Base-by-base conservation (phyloP, 306 rosid species). In the Vachellia pachyceras region DNA sequence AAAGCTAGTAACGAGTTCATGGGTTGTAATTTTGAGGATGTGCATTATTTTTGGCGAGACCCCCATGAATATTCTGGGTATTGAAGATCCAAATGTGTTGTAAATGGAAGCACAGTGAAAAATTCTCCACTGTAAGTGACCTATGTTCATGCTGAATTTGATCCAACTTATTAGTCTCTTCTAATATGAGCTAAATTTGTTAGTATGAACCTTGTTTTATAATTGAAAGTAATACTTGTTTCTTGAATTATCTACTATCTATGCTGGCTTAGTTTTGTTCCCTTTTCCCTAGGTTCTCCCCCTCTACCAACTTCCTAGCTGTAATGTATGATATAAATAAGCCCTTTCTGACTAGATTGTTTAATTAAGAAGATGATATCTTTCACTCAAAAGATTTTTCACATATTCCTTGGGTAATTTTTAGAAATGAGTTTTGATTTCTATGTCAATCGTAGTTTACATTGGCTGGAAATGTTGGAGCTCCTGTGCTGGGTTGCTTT, bases 101-200 rank as follows among this genome's bases (percentile, higher is more conserved):
- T 63, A 84, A 82, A 74, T 87, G 60, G 55, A 50, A 69, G 72
- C 65, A 22, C 57, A 61, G 74, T 80, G 83, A 66, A 77, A 13
- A 29, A 71, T 65, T 80, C 29, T 42, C 73, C 49, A 58, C 75
- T 77, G 80, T 44, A 64, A 79, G 77, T 77, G 46, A 14, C 23
- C 3, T 23, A 60, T 80, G 37, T 25, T 72, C 29, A 36, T 67
- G 22, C 29, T 84, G 71, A 47, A 45, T 52, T 55, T 74, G 60
- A 65, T 57, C 49, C 25, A 9, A 54, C 58, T n/a, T n/a, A n/a
- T 63, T 52, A 37, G 72, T 55, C 33, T 76, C 12, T 58, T 42
- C 54, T 76, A 69, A 55, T 12, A 54, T 69, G 7, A 69, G 55
- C 80, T 60, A 45, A 47, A 45, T 69, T 74, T 69, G 25, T 47